Evolutionary conservation across 2,329 filamentous ascomycete species (phyloP).

Genomic region (Atkinsonella texensis): DNA sequence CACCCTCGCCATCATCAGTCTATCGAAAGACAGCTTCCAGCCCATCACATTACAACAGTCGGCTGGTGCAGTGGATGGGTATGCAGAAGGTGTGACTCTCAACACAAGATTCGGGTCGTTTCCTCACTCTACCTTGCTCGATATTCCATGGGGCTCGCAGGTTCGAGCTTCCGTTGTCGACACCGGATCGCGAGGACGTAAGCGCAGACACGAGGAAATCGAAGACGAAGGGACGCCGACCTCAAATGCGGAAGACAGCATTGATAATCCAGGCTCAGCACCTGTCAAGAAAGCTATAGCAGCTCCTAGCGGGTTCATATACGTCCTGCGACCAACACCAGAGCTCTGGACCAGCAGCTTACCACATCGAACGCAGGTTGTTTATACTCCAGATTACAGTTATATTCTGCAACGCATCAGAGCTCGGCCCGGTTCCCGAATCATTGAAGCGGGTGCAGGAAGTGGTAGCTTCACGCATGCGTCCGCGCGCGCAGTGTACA

Average conservation of each 20-base stretch:
- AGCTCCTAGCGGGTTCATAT: conserved; percentile 59
- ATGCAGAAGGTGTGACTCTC: conserved; percentile 64
- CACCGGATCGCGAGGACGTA: conserved; percentile 75
- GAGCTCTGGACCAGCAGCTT: conserved; percentile 73
- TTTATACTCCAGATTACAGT: conserved; percentile 80
- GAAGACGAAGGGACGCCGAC: conserved; percentile 31
- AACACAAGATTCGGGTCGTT: conserved; percentile 94
- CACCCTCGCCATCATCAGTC: conserved; percentile 69
- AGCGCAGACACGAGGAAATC: conserved; percentile 39
- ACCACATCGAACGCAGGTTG: conserved; percentile 73
- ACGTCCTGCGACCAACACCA: conserved; percentile 66
- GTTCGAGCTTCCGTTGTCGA: conserved; percentile 82
- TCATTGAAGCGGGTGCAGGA: conserved; percentile 73
- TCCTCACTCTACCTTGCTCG: conserved; percentile 65
- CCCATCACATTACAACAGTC: conserved; percentile 58
- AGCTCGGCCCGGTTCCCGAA: conserved; percentile 56
- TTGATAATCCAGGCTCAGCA: conserved; percentile 18
- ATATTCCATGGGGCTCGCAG: conserved; percentile 82
- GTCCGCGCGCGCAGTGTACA: conserved; percentile 62
- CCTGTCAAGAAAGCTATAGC: conserved; percentile 36
- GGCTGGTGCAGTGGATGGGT: conserved; percentile 54
- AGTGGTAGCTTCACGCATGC: conserved; percentile 80
- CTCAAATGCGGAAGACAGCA: conserved; percentile 22
- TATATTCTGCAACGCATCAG: conserved; percentile 69
- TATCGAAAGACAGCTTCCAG: conserved; percentile 76